Conservation (phyloP, 805 yeast genomes). For the Yarrowia keelungensis region DNA sequence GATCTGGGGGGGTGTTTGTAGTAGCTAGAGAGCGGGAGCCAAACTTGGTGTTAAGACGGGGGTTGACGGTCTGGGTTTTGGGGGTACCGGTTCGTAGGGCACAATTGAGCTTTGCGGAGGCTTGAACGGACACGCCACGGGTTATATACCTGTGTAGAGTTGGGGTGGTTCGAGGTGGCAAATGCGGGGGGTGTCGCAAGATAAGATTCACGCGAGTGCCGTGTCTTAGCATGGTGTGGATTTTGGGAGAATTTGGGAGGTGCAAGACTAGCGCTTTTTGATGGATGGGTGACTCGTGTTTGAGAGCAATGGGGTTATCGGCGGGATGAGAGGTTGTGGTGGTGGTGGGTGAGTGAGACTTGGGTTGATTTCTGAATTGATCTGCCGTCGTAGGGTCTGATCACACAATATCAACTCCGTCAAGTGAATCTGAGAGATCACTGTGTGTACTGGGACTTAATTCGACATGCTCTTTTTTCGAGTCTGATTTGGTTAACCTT, state of each 20-base stretch:
- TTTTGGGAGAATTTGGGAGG: conserved; percentile 29
- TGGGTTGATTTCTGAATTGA: too few species aligned
- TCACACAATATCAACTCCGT: too few species aligned
- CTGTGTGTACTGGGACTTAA: neutral
- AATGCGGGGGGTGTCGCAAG: conserved; percentile 36
- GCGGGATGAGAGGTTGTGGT: too few species aligned
- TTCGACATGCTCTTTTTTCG: conserved; percentile 6
- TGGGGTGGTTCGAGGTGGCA: conserved; percentile 31
- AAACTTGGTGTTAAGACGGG: neutral
- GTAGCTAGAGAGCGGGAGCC: conserved; percentile 8
- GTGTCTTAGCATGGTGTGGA: conserved; percentile 36
- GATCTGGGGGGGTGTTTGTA: conserved; percentile 12
- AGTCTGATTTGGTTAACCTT: conserved; percentile 36
- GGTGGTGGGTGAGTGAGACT: too few species aligned
- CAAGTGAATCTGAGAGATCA: too few species aligned
- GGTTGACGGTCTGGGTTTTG: conserved; percentile 1
- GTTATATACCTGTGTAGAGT: conserved; percentile 34
- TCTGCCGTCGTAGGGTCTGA: too few species aligned
- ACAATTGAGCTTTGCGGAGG: conserved; percentile 16
- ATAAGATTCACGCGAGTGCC: conserved; percentile 39
- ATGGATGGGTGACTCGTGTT: neutral
- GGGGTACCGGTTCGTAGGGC: neutral
- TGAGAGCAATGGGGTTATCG: neutral
- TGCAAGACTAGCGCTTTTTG: neutral
- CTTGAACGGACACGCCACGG: conserved; percentile 17